Conservation (phyloP, 1,284 basidiomycete genomes). For the Malassezia nana region DNA sequence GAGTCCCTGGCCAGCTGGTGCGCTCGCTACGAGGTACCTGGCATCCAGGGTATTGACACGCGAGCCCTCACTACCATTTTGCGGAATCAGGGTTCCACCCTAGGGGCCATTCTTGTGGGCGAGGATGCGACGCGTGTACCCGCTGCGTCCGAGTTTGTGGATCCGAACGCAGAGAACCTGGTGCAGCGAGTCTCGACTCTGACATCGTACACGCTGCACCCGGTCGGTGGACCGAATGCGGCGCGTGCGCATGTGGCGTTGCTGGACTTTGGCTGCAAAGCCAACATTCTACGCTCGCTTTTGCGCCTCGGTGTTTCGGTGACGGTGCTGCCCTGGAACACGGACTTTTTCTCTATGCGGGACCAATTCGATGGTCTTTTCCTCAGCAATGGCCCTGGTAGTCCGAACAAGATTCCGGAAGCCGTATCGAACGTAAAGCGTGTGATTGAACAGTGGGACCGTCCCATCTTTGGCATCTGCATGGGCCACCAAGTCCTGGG, state of each 20-base stretch:
- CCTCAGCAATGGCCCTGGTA: constrained; percentile 90
- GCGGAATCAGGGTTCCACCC: constrained; percentile 91
- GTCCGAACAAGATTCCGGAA: constrained; percentile 78
- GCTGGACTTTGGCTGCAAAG: constrained; percentile 93
- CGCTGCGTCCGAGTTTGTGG: constrained; percentile 55
- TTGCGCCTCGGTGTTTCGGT: constrained; percentile 80
- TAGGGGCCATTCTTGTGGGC: constrained; percentile 80
- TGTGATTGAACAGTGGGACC: constrained; percentile 69
- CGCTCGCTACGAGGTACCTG: constrained; percentile 75
- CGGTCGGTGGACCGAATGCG: constrained; percentile 57
- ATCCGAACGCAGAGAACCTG: constrained; percentile 82
- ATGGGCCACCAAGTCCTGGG: constrained; percentile 79
- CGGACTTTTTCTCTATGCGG: constrained; percentile 77
- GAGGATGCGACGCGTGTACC: constrained; percentile 59
- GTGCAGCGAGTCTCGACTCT: constrained; percentile 86
- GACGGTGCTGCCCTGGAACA: constrained; percentile 95
- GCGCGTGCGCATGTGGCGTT: constrained; percentile 71
- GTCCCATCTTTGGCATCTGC: constrained; percentile 93
- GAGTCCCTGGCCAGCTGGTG: constrained; percentile 93
- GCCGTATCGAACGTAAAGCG: constrained; percentile 71
- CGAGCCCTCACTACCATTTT: constrained; percentile 87
- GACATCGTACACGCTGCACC: constrained; percentile 73
- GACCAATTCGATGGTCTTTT: constrained; percentile 91
- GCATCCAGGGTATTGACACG: constrained; percentile 92
- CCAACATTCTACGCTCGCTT: constrained; percentile 87